Conservation (phyloP, 768 basidiomycete species). For the Boletellus ananas region DNA sequence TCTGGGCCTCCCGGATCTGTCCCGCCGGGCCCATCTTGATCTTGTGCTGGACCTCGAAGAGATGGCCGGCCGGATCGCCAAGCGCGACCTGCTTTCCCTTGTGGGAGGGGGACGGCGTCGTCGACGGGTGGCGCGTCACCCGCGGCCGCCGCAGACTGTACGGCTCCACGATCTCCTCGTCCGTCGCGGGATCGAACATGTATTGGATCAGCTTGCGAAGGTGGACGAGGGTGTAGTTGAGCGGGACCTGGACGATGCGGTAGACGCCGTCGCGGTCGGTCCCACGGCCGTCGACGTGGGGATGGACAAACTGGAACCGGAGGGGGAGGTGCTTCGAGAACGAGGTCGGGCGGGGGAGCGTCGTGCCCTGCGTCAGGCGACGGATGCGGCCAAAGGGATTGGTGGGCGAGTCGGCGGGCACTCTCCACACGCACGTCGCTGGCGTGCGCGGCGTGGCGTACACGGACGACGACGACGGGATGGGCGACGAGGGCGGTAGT, state of each 20-base stretch:
- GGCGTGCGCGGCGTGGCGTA: slow-evolving; percentile 38
- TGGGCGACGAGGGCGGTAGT: slow-evolving; percentile 27
- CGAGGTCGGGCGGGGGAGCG: slow-evolving; percentile 41
- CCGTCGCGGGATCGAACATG: slow-evolving; percentile 41
- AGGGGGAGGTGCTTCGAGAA: slow-evolving; percentile 61
- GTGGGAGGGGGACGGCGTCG: neutral
- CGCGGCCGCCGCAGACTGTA: slow-evolving; percentile 14
- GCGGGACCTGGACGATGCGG: slow-evolving; percentile 65
- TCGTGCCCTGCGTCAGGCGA: slow-evolving; percentile 35
- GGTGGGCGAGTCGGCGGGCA: slow-evolving; percentile 63
- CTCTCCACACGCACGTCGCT: slow-evolving; percentile 34
- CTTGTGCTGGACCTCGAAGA: slow-evolving; percentile 59
- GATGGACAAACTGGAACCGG: slow-evolving; percentile 55
- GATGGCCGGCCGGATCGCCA: slow-evolving; percentile 37
- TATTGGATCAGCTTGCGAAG: slow-evolving; percentile 60
- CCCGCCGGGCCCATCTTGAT: slow-evolving; percentile 45
- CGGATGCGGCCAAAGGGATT: slow-evolving; percentile 66
- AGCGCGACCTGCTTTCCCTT: slow-evolving; percentile 21
- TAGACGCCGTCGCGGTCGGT: slow-evolving; percentile 47
- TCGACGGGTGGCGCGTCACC: slow-evolving; percentile 25
- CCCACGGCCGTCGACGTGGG: slow-evolving; percentile 22
- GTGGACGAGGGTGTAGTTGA: slow-evolving; percentile 66
- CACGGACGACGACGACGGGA: slow-evolving; percentile 24
- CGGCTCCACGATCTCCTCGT: slow-evolving; percentile 22
- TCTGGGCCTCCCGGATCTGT: slow-evolving; percentile 48